phyloP scores from a whole-genome alignment of 805 yeast genomes.

The Cyberlindnera lachancei region DNA sequence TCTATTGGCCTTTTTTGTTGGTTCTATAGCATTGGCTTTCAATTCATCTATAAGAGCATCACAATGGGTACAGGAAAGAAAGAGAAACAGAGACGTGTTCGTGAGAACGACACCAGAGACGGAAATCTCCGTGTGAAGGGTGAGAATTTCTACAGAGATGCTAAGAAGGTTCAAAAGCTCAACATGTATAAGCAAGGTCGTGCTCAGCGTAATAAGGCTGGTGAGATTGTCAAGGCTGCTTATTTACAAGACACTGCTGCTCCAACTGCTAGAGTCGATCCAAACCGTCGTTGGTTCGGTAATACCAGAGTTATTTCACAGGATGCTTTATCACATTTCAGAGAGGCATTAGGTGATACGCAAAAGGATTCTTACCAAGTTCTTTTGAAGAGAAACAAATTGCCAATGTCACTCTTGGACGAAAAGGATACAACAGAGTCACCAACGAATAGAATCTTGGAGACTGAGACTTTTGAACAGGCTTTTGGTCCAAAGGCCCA shows the following conservation, averaged over 20 bases:
- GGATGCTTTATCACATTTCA: slow-evolving; percentile 88
- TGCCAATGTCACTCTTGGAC: slow-evolving; percentile 92
- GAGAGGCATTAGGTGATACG: slow-evolving; percentile 88
- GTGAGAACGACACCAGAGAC: slow-evolving; percentile 75
- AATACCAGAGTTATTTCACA: slow-evolving; percentile 96
- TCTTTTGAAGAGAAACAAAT: slow-evolving; percentile 75
- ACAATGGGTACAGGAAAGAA: slow-evolving; percentile 92
- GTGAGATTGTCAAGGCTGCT: slow-evolving; percentile 84
- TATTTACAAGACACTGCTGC: slow-evolving; percentile 78
- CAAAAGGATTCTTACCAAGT: slow-evolving; percentile 81
- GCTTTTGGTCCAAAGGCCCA: slow-evolving; percentile 95
- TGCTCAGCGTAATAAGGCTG: slow-evolving; percentile 78
- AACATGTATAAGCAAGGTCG: slow-evolving; percentile 92
- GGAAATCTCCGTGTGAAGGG: slow-evolving; percentile 94
- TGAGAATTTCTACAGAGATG: slow-evolving; percentile 93
- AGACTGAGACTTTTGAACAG: slow-evolving; percentile 73
- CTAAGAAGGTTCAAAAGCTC: slow-evolving; percentile 81
- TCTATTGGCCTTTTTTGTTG: too few relatives aligned
- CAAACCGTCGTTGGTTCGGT: slow-evolving; percentile 96
- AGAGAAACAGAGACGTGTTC: slow-evolving; percentile 78
- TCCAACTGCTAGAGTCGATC: slow-evolving; percentile 91
- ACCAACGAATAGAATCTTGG: slow-evolving; percentile 74
- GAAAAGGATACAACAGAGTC: slow-evolving; percentile 74
- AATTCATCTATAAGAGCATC: too few relatives aligned
- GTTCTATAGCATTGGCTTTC: too few relatives aligned